Base-by-base conservation (phyloP, 352 stramenopile genomes). In the Phytophthora tentaculata region DNA sequence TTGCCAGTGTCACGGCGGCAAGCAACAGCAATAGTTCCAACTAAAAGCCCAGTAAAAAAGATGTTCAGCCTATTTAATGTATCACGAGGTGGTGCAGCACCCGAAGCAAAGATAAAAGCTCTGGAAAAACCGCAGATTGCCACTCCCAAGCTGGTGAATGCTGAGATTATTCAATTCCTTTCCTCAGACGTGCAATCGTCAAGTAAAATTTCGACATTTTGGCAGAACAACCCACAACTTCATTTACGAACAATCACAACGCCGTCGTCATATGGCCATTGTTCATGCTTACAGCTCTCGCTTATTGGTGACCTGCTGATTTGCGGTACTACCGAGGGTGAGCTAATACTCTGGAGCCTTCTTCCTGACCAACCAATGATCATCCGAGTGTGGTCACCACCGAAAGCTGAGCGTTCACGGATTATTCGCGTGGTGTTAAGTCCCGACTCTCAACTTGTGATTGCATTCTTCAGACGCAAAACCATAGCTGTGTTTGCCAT, bases 251-350 rank as follows among this genome's bases (percentile, higher is more conserved):
- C 64, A 29, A 41, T 77, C 14, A 22, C 39, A n/a, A 54, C 52
- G 16, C 61, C 75, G 0, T 55, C 73, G 2, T 68, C 59, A 2
- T 64, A 72, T 29, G 69, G 65, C 0, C 57, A 55, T 26, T 64
- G 69, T 14, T 76, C 76, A n/a, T 82, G 76, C 26, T 48, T 84
- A 2, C 59, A 82, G 12, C 14, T 86, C 0, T 78, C 76, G 1
- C 5, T 24, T 32, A 61, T 67, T 29, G 67, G 56, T 1, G 55
- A 71, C 1, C 14, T 82, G 5, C 58, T 85, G 0, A 61, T 73
- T 2, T 61, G 74, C 12, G 80, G 80, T 3, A 86, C 77, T 0
- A 55, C 58, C 5, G 68, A 76, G 35, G 71, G 73, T 6, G 73
- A 78, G 35, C 16, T 84, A 19, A 29, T 78, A 13, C 20, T 80